A percentile compares a stretch with the other conserved stretches of the same genome.
These are phyloP conservation scores for Epichloe elymi DNA, from an alignment of 2,329 filamentous ascomycete species.

Conservation along the genomic window DNA sequence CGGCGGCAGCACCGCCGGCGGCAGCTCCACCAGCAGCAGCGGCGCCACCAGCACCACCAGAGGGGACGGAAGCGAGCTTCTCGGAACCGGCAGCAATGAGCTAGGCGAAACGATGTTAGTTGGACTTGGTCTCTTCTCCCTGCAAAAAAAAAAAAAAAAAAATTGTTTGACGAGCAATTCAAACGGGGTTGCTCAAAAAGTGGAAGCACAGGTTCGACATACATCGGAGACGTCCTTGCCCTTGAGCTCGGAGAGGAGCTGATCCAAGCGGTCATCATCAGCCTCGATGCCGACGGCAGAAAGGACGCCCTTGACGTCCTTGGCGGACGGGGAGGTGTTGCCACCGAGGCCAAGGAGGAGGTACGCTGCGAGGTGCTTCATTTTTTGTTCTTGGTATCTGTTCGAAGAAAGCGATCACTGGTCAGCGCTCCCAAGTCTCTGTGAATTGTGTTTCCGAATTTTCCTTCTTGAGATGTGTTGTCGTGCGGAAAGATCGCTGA, in stretches of 20 bases:
- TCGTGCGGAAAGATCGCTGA: neutral
- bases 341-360: slow-evolving; percentile 91
- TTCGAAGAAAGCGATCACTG: slow-evolving; percentile 6
- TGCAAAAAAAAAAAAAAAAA: too few relatives aligned
- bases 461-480: too few relatives aligned
- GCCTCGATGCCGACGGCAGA: slow-evolving; percentile 90
- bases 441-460: too few relatives aligned
- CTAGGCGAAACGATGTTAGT: slow-evolving; percentile 32
- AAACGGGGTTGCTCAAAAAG: too few relatives aligned
- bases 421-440: too few relatives aligned
- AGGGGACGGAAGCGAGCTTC: slow-evolving; percentile 97
- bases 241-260: slow-evolving; percentile 80
- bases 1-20: slow-evolving; percentile 52
- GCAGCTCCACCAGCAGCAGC: slow-evolving; percentile 52
- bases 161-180: neutral
- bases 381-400: slow-evolving; percentile 51
- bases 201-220: slow-evolving; percentile 20
- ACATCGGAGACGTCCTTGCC: slow-evolving; percentile 92
- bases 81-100: slow-evolving; percentile 77
- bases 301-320: slow-evolving; percentile 80
- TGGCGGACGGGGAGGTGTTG: slow-evolving; percentile 76
- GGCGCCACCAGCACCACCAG: slow-evolving; percentile 70
- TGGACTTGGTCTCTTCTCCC: neutral
- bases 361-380: slow-evolving; percentile 99
- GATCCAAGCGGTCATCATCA: slow-evolving; percentile 72